Base-by-base conservation (phyloP, 2,329 filamentous ascomycete species). In the Ophiostoma sp. region DNA sequence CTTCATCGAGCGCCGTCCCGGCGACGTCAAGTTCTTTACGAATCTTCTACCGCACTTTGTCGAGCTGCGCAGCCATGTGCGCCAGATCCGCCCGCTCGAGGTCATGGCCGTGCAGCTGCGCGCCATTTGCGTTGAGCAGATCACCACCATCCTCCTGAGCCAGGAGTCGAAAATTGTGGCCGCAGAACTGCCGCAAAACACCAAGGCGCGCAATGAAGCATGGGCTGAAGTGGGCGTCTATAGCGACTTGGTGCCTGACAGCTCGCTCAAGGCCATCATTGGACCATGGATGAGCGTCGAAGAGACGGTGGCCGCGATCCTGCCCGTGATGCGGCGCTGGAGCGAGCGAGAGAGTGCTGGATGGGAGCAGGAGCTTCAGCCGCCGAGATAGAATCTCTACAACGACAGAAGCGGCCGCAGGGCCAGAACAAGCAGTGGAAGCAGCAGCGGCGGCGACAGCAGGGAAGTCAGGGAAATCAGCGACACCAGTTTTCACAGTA, bases 261-360 rank as follows among this genome's bases (percentile, higher is more conserved):
- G 68, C 64, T 66, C 71, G 44, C 69, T 77, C 69, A 75, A 71
- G 70, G 72, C 72, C 3, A 67, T 72, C 2, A 72, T 79, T n/a
- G 78, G 78, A 0, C 78, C 79, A 0, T 83, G 82, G 81, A 78
- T 78, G 8, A 76, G 76, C 3, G 75, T 83, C 9, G 80, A 83
- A 68, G 81, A 83, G 14, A 76, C 79, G 6, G 79, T 79, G 12
- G 73, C 75, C 7, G 74, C 75, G 5, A 76, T 77, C 12, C 72
- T 84, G 68, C 75, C 74, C 6, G 74, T 82, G 4, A 74, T 84
- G 71, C 76, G 76, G 2, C 74, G 76, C 38, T 84, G 81, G 80
- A 80, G 79, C 62, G 76, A 77, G 8, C 77, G 79, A 3, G 81
- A 84, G 69, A 74, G 75, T 5, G 78, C 83, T n/a, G 75, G 78